Evolutionary conservation across 805 yeast species (phyloP).

Genomic region (Candida oleophila): DNA sequence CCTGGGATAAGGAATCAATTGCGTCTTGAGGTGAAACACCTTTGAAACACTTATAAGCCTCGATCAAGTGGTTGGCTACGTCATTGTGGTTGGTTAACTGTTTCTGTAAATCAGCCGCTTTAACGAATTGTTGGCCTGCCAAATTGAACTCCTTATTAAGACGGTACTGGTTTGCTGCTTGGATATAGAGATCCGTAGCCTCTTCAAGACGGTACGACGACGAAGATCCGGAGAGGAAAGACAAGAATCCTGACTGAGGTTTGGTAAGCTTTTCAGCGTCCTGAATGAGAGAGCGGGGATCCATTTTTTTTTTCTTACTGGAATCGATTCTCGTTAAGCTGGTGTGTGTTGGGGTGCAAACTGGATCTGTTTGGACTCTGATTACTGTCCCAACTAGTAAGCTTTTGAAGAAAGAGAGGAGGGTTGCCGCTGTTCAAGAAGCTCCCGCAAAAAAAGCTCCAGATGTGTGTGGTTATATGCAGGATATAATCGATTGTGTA

Average conservation of each 20-base stretch:
- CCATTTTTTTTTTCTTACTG: too few relatives aligned
- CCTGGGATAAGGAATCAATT: conserved; percentile 70
- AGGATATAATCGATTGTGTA: too few relatives aligned
- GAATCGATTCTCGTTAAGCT: too few relatives aligned
- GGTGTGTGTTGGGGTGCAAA: too few relatives aligned
- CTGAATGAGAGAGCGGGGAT: conserved; percentile 44
- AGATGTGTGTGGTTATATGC: too few relatives aligned
- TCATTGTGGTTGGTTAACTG: conserved; percentile 81
- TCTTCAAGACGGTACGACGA: conserved; percentile 73
- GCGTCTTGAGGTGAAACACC: conserved; percentile 73
- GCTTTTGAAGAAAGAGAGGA: too few relatives aligned
- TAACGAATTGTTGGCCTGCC: conserved; percentile 83
- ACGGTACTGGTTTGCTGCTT: conserved; percentile 91
- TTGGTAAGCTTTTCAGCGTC: conserved; percentile 45
- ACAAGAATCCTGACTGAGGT: conserved; percentile 71
- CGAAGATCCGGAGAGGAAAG: conserved; percentile 61
- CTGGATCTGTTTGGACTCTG: too few relatives aligned
- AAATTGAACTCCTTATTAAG: conserved; percentile 65
- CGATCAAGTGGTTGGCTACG: conserved; percentile 85
- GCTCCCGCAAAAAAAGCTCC: too few relatives aligned
- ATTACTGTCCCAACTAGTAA: too few relatives aligned
- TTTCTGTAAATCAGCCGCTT: conserved; percentile 79
- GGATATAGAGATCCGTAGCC: conserved; percentile 84
- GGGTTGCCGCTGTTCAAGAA: too few relatives aligned
- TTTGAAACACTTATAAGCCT: conserved; percentile 85